Conservation (phyloP, 2,329 filamentous ascomycete genomes). For the Trichoderma atrobrunneum region DNA sequence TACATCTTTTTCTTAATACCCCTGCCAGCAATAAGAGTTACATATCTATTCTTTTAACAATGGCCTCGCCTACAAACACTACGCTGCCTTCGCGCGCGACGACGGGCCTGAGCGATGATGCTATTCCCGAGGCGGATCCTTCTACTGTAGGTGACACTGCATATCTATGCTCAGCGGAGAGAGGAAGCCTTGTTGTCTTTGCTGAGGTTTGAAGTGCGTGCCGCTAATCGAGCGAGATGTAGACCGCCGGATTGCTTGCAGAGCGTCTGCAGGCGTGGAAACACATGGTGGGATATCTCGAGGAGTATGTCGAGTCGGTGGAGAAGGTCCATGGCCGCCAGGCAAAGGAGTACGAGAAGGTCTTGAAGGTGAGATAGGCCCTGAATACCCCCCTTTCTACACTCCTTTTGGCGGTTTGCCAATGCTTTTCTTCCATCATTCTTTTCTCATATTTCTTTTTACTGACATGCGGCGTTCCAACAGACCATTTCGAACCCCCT, state of each 20-base stretch:
- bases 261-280: constrained; percentile 95
- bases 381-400: neutral
- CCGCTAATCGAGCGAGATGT: neutral
- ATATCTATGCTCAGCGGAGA: neutral
- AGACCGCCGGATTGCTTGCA: constrained; percentile 77
- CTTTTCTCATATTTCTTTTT: neutral
- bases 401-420: neutral
- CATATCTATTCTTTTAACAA: neutral
- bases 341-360: constrained; percentile 92
- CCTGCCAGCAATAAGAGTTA: neutral
- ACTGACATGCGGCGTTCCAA: neutral
- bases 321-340: constrained; percentile 84
- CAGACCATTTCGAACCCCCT: constrained; percentile 82
- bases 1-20: neutral
- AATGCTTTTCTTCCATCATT: neutral
- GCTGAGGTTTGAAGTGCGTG: neutral
- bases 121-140: constrained; percentile 57
- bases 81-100: constrained; percentile 46
- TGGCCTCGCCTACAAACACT: constrained; percentile 31
- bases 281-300: constrained; percentile 84
- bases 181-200: neutral
- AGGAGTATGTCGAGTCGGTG: constrained; percentile 81
- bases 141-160: constrained; percentile 47
- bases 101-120: constrained; percentile 53
- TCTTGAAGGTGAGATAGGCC: constrained; percentile 64